Evolutionary conservation across 1,139 yeast species (phyloP).

Genomic region (Blastobotrys capitulatus): DNA sequence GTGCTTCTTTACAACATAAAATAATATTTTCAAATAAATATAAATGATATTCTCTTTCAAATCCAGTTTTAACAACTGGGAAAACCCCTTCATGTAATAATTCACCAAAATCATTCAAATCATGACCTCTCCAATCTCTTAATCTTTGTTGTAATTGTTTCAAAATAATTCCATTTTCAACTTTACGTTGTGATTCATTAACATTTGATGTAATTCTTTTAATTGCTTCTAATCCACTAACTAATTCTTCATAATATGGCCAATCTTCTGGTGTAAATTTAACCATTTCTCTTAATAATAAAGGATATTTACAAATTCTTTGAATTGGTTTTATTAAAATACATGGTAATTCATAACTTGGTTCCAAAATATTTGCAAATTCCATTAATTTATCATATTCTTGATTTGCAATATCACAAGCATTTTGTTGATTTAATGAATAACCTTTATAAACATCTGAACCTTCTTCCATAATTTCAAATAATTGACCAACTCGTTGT

Average conservation of each 20-base stretch:
- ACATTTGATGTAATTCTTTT: slow-evolving; percentile 77
- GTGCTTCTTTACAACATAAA: slow-evolving; percentile 60
- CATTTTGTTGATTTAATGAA: slow-evolving; percentile 79
- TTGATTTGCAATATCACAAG: slow-evolving; percentile 69
- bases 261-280: slow-evolving; percentile 52
- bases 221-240: slow-evolving; percentile 61
- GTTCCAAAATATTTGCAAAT: slow-evolving; percentile 63
- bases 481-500: slow-evolving; percentile 85
- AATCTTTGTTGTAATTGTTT: slow-evolving; percentile 69
- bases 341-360: slow-evolving; percentile 84
- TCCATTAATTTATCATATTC: slow-evolving; percentile 55
- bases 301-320: slow-evolving; percentile 88
- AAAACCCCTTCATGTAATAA: slow-evolving; percentile 72
- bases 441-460: slow-evolving; percentile 85
- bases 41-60: slow-evolving; percentile 84
- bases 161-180: slow-evolving; percentile 74
- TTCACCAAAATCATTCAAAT: slow-evolving; percentile 77
- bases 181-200: slow-evolving; percentile 89
- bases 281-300: slow-evolving; percentile 67
- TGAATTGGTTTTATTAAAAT: slow-evolving; percentile 92
- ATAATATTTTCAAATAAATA: slow-evolving; percentile 85
- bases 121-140: slow-evolving; percentile 92
- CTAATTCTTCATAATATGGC: slow-evolving; percentile 62
- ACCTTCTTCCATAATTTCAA: slow-evolving; percentile 70
- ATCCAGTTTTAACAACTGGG: slow-evolving; percentile 65